Percentiles rank a stretch among this genome's conserved stretches.
Evolutionary conservation across 805 yeast genomes (phyloP).

Genomic region (Dipodascus geniculatus): DNA sequence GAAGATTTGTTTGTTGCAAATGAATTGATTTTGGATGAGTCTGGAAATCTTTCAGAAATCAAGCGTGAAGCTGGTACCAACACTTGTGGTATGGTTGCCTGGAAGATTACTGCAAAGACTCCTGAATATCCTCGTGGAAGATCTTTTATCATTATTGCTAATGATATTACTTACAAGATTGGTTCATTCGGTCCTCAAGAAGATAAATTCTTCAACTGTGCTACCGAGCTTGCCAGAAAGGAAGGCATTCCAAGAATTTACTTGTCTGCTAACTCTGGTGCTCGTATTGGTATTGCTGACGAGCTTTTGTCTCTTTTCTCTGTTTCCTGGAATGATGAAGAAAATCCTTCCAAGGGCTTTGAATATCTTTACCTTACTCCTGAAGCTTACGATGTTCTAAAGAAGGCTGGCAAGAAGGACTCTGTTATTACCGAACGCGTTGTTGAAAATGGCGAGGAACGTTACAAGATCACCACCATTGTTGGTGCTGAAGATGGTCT

Average conservation of each 20-base stretch:
- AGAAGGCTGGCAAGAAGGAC: slow-evolving; percentile 16
- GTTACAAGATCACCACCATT: slow-evolving; percentile 71
- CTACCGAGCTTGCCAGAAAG: slow-evolving; percentile 82
- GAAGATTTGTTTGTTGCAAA: slow-evolving; percentile 66
- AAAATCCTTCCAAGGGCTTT: slow-evolving; percentile 76
- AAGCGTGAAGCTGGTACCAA: slow-evolving; percentile 95
- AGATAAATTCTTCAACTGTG: slow-evolving; percentile 82
- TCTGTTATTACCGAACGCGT: slow-evolving; percentile 45
- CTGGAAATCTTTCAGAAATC: slow-evolving; percentile 73
- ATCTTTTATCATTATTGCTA: slow-evolving; percentile 83
- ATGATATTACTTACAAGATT: slow-evolving; percentile 94
- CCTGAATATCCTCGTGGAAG: slow-evolving; percentile 97
- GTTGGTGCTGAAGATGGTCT: slow-evolving; percentile 93
- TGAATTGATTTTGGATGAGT: slow-evolving; percentile 79
- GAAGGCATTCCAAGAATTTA: slow-evolving; percentile 92
- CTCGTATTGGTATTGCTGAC: slow-evolving; percentile 96
- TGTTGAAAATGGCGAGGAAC: slow-evolving; percentile 76
- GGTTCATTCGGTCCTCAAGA: slow-evolving; percentile 98
- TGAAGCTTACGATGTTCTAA: slow-evolving; percentile 49
- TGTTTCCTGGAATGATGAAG: slow-evolving; percentile 84
- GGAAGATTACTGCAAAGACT: slow-evolving; percentile 80
- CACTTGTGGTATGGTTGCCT: slow-evolving; percentile 95
- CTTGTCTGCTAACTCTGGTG: slow-evolving; percentile 97
- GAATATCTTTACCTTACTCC: slow-evolving; percentile 71
- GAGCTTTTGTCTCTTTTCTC: slow-evolving; percentile 81